Base-by-base conservation (phyloP, 73 alveolate species). In the Paramecium caudatum region DNA sequence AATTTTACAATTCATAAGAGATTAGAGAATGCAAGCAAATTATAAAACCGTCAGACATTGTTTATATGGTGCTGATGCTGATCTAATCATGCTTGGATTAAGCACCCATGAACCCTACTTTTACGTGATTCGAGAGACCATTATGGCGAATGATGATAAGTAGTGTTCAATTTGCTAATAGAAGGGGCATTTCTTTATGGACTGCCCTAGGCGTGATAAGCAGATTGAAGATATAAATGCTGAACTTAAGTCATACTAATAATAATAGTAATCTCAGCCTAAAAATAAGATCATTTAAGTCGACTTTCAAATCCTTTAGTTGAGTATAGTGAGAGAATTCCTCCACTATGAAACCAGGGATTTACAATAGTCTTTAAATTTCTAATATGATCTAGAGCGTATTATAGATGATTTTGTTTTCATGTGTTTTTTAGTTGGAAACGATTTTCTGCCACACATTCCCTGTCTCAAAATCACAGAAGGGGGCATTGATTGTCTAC, bases 11-110 rank as follows among this genome's bases (percentile, higher is more conserved):
- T 99, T 94, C 90, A 96, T 98, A 13, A 91, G 99, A 61, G 91
- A 95, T 55, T 95, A 97, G 95, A 96, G 99, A 91, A 82, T 88
- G 15, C 49, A 82, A 82, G 82, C 91, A 4, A 95, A 93, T 62
- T 97, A 98, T 95, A 91, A 98, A 91, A 98, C 99, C 30, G 93
- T 98, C n/a, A 91, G 95, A 87, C 99, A 99, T 94, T 98, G 99
- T 84, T 95, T 99, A 48, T 99, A 97, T 91, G 99, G 99, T 48
- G 99, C 99, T 1, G 99, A 99, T 91, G 99, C 99, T 8, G 99
- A 99, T 91, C 95, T 99, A 91, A 99, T 99, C 93, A 98, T 99
- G 99, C 98, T 99, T 25, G 98, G 99, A 15, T 90, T 99, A 93
- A 97, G 98, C 61, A 97, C 99, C 74, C 99, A 99, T 93, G 99